A percentile compares a stretch with the other conserved stretches of the same genome.
Conservation (phyloP, 331 rosid species). For the Telfairia occidentalis region DNA sequence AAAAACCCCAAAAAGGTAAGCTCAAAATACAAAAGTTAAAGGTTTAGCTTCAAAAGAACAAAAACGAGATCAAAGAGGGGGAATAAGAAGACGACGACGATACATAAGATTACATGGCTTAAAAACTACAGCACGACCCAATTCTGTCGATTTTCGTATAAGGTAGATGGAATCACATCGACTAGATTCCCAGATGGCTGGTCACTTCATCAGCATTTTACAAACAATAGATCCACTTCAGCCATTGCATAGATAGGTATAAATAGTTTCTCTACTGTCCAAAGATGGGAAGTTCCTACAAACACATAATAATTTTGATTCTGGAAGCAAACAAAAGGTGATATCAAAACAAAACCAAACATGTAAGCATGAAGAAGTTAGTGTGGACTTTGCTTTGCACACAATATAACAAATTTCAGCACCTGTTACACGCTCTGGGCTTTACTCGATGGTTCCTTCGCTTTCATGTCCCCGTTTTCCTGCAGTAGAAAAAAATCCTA, state of each 20-base stretch:
- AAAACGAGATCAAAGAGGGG: neutral
- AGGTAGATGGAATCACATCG: slow-evolving; percentile 22
- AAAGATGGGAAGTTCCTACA: slow-evolving; percentile 15
- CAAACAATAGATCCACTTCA: slow-evolving; percentile 23
- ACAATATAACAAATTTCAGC: neutral
- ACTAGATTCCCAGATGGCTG: slow-evolving; percentile 27
- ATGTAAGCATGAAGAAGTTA: neutral
- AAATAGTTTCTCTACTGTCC: slow-evolving; percentile 35
- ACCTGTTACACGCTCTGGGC: slow-evolving; percentile 55
- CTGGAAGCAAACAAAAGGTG: slow-evolving; percentile 24
- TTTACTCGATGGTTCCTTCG: slow-evolving; percentile 66
- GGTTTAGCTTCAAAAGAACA: slow-evolving; percentile 5
- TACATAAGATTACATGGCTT: neutral
- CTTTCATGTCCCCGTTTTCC: slow-evolving; percentile 62
- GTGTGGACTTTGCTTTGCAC: neutral
- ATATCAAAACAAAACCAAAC: neutral
- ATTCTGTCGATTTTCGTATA: slow-evolving; percentile 26
- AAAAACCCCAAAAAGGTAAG: neutral
- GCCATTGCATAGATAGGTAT: slow-evolving; percentile 40
- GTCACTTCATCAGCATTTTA: slow-evolving; percentile 16
- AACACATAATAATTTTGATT: slow-evolving; percentile 12
- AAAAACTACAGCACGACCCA: slow-evolving; percentile 20
- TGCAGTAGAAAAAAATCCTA: slow-evolving; percentile 17
- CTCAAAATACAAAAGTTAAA: slow-evolving; percentile 4
- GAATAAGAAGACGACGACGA: neutral